Evolutionary conservation across 129 eudicot species (phyloP).

Genomic region (Deinandra increscens): DNA sequence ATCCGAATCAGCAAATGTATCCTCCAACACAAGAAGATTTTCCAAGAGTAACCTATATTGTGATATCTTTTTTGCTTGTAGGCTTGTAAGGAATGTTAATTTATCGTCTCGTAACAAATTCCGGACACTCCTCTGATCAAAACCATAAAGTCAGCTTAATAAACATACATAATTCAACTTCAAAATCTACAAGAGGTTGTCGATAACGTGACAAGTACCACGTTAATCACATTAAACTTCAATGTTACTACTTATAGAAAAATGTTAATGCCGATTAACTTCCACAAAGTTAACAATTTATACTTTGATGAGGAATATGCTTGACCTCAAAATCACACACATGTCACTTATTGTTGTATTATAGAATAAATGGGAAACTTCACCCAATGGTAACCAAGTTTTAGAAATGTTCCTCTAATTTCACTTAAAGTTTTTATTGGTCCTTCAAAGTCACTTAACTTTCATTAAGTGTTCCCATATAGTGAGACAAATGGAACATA

Average conservation of each 20-base stretch:
- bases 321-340: conserved; percentile 22
- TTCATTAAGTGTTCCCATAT: too few relatives aligned
- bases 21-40: conserved; percentile 64
- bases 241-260: neutral
- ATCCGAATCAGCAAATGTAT: conserved; percentile 56
- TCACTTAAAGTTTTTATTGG: too few relatives aligned
- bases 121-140: conserved; percentile 42
- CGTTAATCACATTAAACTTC: neutral
- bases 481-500: too few relatives aligned
- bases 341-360: neutral
- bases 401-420: too few relatives aligned
- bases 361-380: neutral
- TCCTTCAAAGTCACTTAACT: too few relatives aligned
- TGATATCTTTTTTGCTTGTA: conserved; percentile 50
- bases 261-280: neutral
- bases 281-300: neutral
- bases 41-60: conserved; percentile 63
- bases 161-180: conserved; percentile 11
- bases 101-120: conserved; percentile 38
- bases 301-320: neutral
- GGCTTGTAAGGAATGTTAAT: conserved; percentile 43
- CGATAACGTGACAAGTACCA: neutral
- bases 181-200: neutral
- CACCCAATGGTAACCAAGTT: too few relatives aligned
- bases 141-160: conserved; percentile 12